phyloP scores from a whole-genome alignment of 805 yeast species.

The Saccharomycopsis fodiens region DNA sequence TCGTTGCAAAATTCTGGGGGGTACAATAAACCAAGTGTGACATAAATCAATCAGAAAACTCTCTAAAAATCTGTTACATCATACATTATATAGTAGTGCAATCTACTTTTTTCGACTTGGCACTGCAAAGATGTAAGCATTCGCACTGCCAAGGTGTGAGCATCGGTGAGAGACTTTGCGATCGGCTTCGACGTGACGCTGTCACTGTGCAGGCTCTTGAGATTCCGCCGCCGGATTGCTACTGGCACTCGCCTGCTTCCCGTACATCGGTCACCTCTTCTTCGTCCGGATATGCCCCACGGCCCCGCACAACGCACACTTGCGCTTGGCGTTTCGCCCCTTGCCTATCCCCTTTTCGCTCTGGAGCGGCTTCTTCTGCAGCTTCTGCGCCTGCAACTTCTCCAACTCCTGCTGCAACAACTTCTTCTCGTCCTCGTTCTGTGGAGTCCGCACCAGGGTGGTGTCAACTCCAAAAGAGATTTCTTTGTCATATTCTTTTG shows the following conservation, averaged over 20 bases:
- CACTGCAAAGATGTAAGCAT: no score
- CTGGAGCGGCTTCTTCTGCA: conserved; percentile 13
- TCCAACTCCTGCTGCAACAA: conserved; percentile 79
- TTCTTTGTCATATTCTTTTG: conserved; percentile 40
- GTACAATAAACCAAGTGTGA: no score
- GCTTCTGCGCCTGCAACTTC: conserved; percentile 57
- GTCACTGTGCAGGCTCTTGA: neutral
- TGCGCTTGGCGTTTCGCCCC: conserved; percentile 65
- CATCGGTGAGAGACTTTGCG: no score
- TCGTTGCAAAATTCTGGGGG: no score
- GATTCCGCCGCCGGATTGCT: conserved; percentile 3
- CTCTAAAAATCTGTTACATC: no score
- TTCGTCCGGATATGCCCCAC: conserved; percentile 91
- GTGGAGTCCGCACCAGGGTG: conserved; percentile 58
- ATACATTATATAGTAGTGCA: no score
- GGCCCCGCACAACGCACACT: conserved; percentile 94
- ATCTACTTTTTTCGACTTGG: no score
- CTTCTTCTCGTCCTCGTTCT: conserved; percentile 78
- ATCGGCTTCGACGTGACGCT: no score
- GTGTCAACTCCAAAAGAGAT: conserved; percentile 23
- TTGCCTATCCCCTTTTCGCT: conserved; percentile 64
- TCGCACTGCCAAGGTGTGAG: no score
- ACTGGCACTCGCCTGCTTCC: conserved; percentile 27
- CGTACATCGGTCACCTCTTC: conserved; percentile 80
- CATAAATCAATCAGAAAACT: no score